phyloP scores from a whole-genome alignment of 139 green algal species.

The Chlorella sp. region DNA sequence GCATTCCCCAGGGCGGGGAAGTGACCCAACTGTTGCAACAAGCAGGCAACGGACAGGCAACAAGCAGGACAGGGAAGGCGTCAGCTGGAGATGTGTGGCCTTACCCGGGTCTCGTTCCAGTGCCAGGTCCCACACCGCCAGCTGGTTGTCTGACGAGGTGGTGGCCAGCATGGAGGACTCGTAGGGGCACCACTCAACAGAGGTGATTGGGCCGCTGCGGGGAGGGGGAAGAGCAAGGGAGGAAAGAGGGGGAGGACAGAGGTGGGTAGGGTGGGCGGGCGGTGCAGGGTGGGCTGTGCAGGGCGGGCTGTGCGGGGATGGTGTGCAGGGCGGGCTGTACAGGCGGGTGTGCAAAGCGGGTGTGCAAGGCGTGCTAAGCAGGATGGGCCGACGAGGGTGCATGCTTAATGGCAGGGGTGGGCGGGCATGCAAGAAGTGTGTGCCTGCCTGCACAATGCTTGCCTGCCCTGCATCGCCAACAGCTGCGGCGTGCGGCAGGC shows the following conservation, averaged over 20 bases:
- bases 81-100: no score
- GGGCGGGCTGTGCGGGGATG: background rate
- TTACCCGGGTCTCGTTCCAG: slow-evolving; percentile 91
- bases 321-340: background rate
- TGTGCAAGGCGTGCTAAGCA: background rate
- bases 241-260: no score
- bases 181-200: slow-evolving; percentile 94
- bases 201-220: slow-evolving; percentile 79
- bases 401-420: no score
- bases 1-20: no score
- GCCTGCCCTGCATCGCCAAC: background rate
- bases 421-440: background rate
- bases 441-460: background rate
- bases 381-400: background rate
- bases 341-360: no score
- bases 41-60: background rate
- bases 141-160: slow-evolving; percentile 75
- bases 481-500: background rate
- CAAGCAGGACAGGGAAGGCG: no score
- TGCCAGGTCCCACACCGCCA: slow-evolving; percentile 95
- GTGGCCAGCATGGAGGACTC: slow-evolving; percentile 93
- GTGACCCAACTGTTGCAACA: background rate
- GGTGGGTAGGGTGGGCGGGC: no score
- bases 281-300: no score
- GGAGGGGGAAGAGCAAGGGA: slow-evolving; percentile 36